These are phyloP conservation scores for Tricholoma sp. DNA, from an alignment of 768 basidiomycete genomes.

Conservation along the genomic window DNA sequence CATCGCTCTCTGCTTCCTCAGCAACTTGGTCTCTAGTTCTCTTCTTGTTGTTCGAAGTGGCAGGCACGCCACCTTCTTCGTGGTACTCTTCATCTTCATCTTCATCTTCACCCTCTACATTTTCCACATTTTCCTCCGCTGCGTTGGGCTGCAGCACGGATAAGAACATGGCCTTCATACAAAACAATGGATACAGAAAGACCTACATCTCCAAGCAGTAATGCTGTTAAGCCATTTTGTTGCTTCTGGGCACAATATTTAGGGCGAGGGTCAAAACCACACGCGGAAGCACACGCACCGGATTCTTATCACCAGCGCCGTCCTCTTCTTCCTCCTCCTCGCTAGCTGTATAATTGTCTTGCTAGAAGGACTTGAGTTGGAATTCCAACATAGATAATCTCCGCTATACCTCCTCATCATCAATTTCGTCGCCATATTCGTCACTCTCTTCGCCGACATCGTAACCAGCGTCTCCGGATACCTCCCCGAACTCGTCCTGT, in stretches of 20 bases:
- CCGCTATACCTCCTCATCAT: slow-evolving; percentile 12
- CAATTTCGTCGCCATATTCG: slow-evolving; percentile 13
- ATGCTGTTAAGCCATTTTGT: slow-evolving; percentile 12
- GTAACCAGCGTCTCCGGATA: slow-evolving; percentile 5
- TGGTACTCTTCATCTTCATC: slow-evolving; percentile 15
- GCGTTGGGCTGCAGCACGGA: slow-evolving; percentile 21
- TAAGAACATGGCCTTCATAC: not conserved
- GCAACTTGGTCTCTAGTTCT: slow-evolving; percentile 29
- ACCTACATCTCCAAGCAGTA: slow-evolving; percentile 16
- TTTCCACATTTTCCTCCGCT: slow-evolving; percentile 22
- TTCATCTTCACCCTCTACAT: slow-evolving; percentile 29
- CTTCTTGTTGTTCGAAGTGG: slow-evolving; percentile 27
- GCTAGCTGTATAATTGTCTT: slow-evolving; percentile 9
- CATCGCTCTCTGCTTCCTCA: slow-evolving; percentile 23
- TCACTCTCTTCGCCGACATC: slow-evolving; percentile 19
- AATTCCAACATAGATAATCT: not conserved
- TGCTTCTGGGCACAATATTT: not conserved
- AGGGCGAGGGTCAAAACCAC: not conserved
- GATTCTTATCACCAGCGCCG: slow-evolving; percentile 4
- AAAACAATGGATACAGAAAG: not conserved
- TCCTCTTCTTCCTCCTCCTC: slow-evolving; percentile 13
- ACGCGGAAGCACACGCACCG: slow-evolving; percentile 7
- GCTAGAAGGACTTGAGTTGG: not conserved
- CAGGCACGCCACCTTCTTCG: slow-evolving; percentile 11
- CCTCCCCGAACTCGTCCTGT: slow-evolving; percentile 1